phyloP scores from a whole-genome alignment of 2,329 filamentous ascomycete species.

The Diaporthe sp. region DNA sequence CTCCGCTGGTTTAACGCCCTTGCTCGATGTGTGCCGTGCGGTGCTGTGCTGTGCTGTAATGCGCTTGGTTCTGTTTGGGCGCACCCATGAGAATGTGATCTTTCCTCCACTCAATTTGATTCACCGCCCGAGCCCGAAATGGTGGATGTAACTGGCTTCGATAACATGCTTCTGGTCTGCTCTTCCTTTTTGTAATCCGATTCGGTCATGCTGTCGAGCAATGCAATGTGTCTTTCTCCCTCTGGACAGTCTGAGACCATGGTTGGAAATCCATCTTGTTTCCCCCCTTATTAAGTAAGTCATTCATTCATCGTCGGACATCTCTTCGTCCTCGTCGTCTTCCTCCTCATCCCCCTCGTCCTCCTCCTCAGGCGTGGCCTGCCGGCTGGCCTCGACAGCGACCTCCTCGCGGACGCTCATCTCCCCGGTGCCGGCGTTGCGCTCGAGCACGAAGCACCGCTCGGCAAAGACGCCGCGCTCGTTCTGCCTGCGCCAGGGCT shows the following conservation, averaged over 20 bases:
- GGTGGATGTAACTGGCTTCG: background rate
- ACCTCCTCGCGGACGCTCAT: constrained; percentile 47
- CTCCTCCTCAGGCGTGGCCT: constrained; percentile 35
- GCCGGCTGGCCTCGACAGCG: constrained; percentile 42
- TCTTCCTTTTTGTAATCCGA: background rate
- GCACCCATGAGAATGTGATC: background rate
- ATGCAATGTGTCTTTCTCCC: background rate
- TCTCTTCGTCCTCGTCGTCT: constrained; percentile 5
- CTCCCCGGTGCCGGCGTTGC: constrained; percentile 38
- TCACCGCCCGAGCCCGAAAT: background rate
- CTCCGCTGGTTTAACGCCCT: background rate
- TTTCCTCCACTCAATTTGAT: background rate
- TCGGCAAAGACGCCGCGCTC: constrained; percentile 61
- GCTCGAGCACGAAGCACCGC: constrained; percentile 60
- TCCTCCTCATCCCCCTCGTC: background rate
- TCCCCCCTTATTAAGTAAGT: background rate
- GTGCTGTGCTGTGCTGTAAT: background rate
- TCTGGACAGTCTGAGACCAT: background rate
- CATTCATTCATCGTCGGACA: background rate
- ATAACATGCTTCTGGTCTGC: constrained; percentile 7
- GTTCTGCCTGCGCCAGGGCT: constrained; percentile 58
- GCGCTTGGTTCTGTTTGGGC: background rate
- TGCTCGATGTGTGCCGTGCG: constrained; percentile 1
- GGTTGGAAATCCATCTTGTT: background rate
- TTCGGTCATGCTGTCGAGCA: background rate